Evolutionary conservation across 78 protist species (phyloP).

Genomic region (Dictyostelium intermedium): DNA sequence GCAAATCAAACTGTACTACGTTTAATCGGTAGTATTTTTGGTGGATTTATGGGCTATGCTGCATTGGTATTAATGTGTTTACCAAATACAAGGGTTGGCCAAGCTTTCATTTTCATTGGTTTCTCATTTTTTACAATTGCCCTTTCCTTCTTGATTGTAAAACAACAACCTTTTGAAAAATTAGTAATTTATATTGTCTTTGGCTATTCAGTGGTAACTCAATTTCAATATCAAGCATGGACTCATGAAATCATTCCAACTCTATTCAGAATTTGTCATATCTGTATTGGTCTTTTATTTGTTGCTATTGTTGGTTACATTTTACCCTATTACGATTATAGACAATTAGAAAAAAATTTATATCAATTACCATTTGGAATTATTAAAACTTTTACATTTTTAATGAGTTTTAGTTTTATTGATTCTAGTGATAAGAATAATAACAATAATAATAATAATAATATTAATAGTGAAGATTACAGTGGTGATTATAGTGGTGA

Average conservation of each 20-base stretch:
- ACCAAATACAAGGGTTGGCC: background rate
- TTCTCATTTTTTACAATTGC: conserved; percentile 10
- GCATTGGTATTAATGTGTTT: conserved; percentile 15
- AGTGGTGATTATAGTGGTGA: background rate
- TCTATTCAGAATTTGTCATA: background rate
- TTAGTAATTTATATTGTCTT: background rate
- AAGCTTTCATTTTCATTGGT: conserved; percentile 16
- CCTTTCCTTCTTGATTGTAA: background rate
- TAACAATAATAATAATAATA: background rate
- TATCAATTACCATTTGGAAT: conserved; percentile 34
- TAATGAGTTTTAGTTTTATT: conserved; percentile 8
- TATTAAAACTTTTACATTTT: conserved; percentile 1
- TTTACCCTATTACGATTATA: background rate
- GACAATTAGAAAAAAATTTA: conserved; percentile 11
- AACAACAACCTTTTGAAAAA: conserved; percentile 24
- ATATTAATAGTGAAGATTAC: background rate
- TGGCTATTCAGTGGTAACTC: background rate
- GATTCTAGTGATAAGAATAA: background rate
- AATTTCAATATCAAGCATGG: conserved; percentile 7
- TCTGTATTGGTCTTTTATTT: background rate
- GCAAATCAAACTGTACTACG: background rate
- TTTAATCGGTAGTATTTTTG: background rate
- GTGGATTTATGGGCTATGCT: conserved; percentile 19
- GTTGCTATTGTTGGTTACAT: background rate
- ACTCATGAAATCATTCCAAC: background rate